phyloP scores from a whole-genome alignment of 2,329 filamentous ascomycete genomes.

The Penicillium hesseltinei region DNA sequence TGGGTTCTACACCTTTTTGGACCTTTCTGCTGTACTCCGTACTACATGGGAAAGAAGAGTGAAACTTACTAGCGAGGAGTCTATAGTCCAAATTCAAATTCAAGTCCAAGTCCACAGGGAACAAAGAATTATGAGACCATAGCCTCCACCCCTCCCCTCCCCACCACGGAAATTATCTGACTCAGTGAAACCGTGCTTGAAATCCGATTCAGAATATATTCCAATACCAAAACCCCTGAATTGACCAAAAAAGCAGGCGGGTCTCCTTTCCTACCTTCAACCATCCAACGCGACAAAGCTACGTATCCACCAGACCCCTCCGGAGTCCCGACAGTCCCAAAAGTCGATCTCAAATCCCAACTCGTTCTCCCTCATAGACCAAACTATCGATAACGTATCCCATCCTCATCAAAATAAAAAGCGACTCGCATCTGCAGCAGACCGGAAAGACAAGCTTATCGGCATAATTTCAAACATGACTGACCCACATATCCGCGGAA shows the following conservation, averaged over 20 bases:
- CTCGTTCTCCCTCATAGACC: neutral
- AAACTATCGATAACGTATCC: neutral
- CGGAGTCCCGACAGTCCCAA: neutral
- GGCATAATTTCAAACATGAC: neutral
- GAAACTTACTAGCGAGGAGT: constrained; percentile 1
- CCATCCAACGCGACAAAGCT: neutral
- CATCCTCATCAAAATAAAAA: neutral
- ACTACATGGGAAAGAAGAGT: neutral
- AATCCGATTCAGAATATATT: neutral
- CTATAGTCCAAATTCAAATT: neutral
- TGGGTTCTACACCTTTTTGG: neutral
- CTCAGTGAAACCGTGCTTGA: neutral
- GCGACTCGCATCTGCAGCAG: neutral
- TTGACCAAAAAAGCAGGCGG: neutral
- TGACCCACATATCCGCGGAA: neutral
- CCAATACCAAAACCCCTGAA: neutral
- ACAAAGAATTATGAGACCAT: neutral
- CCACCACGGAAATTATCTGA: neutral
- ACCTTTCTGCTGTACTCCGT: constrained; percentile 4
- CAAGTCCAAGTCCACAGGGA: neutral
- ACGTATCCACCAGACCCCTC: neutral
- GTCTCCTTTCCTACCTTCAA: neutral
- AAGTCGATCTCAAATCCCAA: neutral
- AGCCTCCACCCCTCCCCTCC: neutral
- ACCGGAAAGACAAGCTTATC: neutral